Percentiles rank a stretch among this genome's conserved stretches.
These are phyloP conservation scores for Scheffersomyces lignosus DNA, from an alignment of 805 yeast genomes.

Conservation along the genomic window DNA sequence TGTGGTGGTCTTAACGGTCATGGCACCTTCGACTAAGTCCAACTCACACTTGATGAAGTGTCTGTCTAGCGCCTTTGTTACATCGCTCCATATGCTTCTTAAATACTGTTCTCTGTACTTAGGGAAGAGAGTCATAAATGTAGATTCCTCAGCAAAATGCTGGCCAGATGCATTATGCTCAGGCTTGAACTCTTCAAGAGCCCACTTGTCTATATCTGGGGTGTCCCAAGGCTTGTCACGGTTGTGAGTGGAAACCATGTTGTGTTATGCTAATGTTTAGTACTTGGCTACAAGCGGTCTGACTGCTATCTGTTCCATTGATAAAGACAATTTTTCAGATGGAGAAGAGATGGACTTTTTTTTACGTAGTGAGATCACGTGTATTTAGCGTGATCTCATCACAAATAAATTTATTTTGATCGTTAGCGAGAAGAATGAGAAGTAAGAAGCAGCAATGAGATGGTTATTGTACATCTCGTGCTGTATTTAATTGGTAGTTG, in stretches of 20 bases:
- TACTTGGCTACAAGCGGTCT: too few species aligned
- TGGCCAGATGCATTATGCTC: constrained; percentile 86
- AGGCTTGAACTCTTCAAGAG: constrained; percentile 79
- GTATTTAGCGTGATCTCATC: too few species aligned
- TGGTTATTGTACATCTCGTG: too few species aligned
- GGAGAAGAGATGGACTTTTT: too few species aligned
- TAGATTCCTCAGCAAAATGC: constrained; percentile 93
- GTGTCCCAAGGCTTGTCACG: constrained; percentile 98
- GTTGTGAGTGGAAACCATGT: constrained; percentile 90
- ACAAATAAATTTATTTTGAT: too few species aligned
- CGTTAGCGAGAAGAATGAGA: too few species aligned
- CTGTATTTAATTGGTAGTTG: too few species aligned
- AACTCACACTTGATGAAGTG: constrained; percentile 80
- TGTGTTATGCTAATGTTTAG: constrained; percentile 5
- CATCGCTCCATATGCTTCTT: constrained; percentile 90
- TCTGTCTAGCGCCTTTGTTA: constrained; percentile 73
- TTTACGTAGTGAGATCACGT: too few species aligned
- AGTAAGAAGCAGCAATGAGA: too few species aligned
- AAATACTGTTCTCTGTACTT: constrained; percentile 92
- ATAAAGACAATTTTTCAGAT: too few species aligned
- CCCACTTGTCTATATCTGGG: constrained; percentile 92
- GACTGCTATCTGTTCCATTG: too few species aligned
- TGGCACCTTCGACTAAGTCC: constrained; percentile 93
- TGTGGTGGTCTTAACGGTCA: constrained; percentile 94
- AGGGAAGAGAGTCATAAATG: constrained; percentile 93